Evolutionary conservation across 768 basidiomycete genomes (phyloP), one percentile per base, ranked within the genome.

Genomic region (Rhodotorula sphaerocarpa): DNA sequence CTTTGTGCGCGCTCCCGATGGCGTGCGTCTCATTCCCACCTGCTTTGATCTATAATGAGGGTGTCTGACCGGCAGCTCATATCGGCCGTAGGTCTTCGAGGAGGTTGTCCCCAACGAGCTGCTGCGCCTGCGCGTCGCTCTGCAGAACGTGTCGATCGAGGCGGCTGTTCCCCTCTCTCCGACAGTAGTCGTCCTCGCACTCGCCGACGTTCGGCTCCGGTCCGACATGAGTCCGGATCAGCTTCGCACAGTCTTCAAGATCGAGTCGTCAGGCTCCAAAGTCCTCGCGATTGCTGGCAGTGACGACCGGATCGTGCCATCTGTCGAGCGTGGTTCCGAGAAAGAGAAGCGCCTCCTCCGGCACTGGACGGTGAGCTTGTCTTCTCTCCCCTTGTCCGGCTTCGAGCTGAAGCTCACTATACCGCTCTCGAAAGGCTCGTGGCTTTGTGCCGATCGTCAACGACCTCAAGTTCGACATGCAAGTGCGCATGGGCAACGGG

Each of bases 61-160:
- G n/a, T n/a, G n/a, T n/a, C n/a, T n/a, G 43, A 12, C 28, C 33
- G 16, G 9, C 33, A 30, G 28, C 39, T 11, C 45, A 42, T 4
- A 33, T 46, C 46, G 10, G 56, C 51, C 41, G 5, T 10, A 36
- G 90, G 86, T 87, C 1, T 99, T 99, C 72, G 92, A 92, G 74
- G 81, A 89, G 28, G 90, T 95, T 18, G 83, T 90, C 21, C 95
- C 95, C 2, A 90, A 81, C 58, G 95, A 97, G 73, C 77, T 86
- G 46, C 96, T 90, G 10, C 78, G 79, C 16, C 75, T 96, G 30
- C 77, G 79, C n/a, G 63, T 92, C 39, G 81, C 80, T 65, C 70
- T 90, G 27, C 61, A 77, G 23, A 86, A 91, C 70, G 81, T 83
- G 15, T 86, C 88, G 0, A 70, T 88, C 16, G 83, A 84, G 53